Conservation (phyloP, 257 asterid genomes). For the Coffea eugenioides region DNA sequence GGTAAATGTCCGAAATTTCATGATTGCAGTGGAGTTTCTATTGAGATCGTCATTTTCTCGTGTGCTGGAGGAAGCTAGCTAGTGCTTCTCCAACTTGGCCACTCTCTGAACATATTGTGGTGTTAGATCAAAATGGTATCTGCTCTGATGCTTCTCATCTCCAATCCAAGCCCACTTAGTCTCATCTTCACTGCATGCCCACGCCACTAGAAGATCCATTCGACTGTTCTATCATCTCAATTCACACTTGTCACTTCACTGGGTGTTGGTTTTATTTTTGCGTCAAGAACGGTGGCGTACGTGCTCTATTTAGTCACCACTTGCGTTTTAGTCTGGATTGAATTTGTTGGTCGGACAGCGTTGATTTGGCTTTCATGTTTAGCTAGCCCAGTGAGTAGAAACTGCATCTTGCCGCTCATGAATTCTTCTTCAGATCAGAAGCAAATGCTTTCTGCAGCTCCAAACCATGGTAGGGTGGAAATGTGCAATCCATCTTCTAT, state of each 20-base stretch:
- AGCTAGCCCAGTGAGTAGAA: not conserved
- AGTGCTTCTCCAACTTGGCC: slow-evolving; percentile 32
- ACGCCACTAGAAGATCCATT: slow-evolving; percentile 11
- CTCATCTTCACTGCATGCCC: slow-evolving; percentile 7
- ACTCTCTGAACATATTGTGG: slow-evolving; percentile 16
- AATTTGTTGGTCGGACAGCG: not conserved
- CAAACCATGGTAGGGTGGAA: not conserved
- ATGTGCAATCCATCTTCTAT: not conserved
- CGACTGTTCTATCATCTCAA: slow-evolving; percentile 10
- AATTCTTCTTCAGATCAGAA: not conserved
- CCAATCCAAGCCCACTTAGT: slow-evolving; percentile 8
- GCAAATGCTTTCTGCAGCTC: not conserved
- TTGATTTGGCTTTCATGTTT: not conserved
- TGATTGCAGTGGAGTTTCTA: slow-evolving; percentile 9
- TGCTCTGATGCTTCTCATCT: slow-evolving; percentile 9
- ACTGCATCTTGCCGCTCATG: not conserved
- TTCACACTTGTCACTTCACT: slow-evolving; percentile 7
- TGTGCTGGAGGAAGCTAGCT: slow-evolving; percentile 7
- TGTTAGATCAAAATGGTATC: not conserved
- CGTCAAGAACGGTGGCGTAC: not conserved
- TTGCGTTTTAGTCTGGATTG: not conserved
- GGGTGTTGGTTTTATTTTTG: slow-evolving; percentile 6
- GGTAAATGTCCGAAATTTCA: not conserved
- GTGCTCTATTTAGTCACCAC: not conserved
- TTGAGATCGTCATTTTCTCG: slow-evolving; percentile 18